Conservation (phyloP, 202 grass and related monocot species). For the Cymbopogon flexuosus region DNA sequence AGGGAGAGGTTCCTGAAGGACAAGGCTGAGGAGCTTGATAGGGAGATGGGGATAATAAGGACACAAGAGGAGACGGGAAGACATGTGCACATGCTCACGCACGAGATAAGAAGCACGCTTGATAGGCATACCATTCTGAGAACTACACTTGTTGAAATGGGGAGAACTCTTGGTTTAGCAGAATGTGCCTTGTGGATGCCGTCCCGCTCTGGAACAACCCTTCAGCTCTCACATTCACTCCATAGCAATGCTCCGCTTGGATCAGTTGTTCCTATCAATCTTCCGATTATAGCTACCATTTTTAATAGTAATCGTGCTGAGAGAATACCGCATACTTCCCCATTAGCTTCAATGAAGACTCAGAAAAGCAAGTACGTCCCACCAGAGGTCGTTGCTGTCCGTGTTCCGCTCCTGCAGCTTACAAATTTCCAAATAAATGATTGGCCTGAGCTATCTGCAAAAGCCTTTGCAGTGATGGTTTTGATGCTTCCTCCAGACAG, state of each 20-base stretch:
- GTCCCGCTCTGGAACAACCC: conserved; percentile 47
- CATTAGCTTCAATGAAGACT: conserved; percentile 52
- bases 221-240: conserved; percentile 71
- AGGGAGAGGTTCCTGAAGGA: conserved; percentile 69
- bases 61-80: conserved; percentile 76
- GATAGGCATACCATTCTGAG: conserved; percentile 75
- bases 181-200: conserved; percentile 85
- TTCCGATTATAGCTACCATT: conserved; percentile 55
- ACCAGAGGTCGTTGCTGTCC: conserved; percentile 69
- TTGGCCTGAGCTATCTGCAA: conserved; percentile 59
- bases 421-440: conserved; percentile 73
- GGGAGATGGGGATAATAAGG: conserved; percentile 67
- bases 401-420: conserved; percentile 77
- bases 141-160: conserved; percentile 77
- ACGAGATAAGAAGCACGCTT: conserved; percentile 84
- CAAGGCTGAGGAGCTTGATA: conserved; percentile 73
- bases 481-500: conserved; percentile 76
- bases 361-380: conserved; percentile 48
- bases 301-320: conserved; percentile 66
- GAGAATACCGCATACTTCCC: conserved; percentile 49
- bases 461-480: conserved; percentile 78
- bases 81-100: conserved; percentile 85
- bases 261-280: conserved; percentile 57
- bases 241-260: conserved; percentile 45
- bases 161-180: conserved; percentile 62